Conservation (phyloP, 176 grass and related monocot genomes). For the Ensete ventricosum region DNA sequence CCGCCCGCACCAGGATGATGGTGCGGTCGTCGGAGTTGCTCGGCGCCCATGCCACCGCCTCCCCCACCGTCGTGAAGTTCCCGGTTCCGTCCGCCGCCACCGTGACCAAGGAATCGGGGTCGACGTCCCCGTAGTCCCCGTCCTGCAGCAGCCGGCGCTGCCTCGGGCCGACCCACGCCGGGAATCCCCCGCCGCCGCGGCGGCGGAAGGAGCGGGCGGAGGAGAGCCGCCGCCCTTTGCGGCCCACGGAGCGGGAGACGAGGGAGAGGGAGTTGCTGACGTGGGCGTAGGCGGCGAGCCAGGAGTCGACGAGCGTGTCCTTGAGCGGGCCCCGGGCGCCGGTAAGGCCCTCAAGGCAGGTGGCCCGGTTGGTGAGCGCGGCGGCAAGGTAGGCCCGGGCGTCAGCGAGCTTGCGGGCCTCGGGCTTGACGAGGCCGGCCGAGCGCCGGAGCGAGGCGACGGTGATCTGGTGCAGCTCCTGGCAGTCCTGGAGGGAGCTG, state of each 20-base stretch:
- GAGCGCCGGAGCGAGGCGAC: constrained; percentile 1
- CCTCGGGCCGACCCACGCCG: neutral
- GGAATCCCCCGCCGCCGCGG: neutral
- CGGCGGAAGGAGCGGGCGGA: neutral
- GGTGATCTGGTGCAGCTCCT: constrained; percentile 6
- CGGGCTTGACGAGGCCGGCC: neutral
- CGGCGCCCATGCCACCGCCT: constrained; percentile 14
- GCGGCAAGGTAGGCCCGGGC: constrained; percentile 10
- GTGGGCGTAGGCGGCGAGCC: constrained; percentile 7
- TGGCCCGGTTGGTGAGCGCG: constrained; percentile 11
- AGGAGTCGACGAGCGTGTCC: neutral
- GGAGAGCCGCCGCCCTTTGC: neutral
- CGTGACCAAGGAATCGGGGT: neutral
- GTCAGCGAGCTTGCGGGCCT: neutral
- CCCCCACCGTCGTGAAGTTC: constrained; percentile 16
- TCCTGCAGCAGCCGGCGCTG: constrained; percentile 5
- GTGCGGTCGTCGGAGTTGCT: neutral
- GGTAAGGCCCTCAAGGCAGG: constrained; percentile 11
- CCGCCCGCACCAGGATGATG: constrained; percentile 8
- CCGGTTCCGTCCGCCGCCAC: constrained; percentile 13
- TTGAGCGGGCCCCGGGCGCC: constrained; percentile 1
- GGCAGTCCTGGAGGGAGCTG: constrained; percentile 18
- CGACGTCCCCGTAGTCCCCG: neutral
- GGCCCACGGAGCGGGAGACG: neutral
- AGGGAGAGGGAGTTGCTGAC: constrained; percentile 26